phyloP scores from a whole-genome alignment of 148 eudicot genomes.

The Pharnaceum exiguum region DNA sequence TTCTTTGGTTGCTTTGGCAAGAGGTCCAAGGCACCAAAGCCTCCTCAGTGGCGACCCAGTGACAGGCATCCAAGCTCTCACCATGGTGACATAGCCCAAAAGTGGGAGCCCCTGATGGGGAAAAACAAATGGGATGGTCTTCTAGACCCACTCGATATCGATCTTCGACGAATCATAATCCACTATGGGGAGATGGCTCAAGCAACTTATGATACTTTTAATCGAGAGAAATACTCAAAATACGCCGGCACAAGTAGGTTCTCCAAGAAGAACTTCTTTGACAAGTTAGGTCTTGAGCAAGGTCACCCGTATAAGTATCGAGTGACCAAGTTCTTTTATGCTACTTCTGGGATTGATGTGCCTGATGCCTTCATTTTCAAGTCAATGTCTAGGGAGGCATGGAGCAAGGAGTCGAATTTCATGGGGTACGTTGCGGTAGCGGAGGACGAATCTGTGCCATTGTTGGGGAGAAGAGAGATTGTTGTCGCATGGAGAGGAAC shows the following conservation, averaged over 20 bases:
- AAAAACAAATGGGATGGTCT: constrained; percentile 54
- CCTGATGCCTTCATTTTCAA: constrained; percentile 57
- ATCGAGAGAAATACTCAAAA: constrained; percentile 39
- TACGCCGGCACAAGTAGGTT: constrained; percentile 25
- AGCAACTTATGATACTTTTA: constrained; percentile 61
- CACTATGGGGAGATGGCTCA: constrained; percentile 78
- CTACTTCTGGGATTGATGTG: constrained; percentile 54
- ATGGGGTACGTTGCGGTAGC: constrained; percentile 80
- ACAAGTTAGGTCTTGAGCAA: constrained; percentile 24
- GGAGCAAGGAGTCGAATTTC: constrained; percentile 79
- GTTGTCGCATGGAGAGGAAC: constrained; percentile 82
- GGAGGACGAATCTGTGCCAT: constrained; percentile 43
- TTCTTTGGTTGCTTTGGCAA: too few relatives aligned
- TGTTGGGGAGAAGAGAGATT: constrained; percentile 68
- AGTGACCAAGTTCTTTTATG: constrained; percentile 66
- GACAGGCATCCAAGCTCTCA: background rate
- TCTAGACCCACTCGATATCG: constrained; percentile 54
- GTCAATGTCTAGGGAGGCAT: constrained; percentile 67
- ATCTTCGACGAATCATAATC: constrained; percentile 58
- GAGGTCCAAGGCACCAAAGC: too few relatives aligned
- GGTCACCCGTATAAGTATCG: constrained; percentile 46
- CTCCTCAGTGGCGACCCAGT: too few relatives aligned
- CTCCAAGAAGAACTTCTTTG: constrained; percentile 19
- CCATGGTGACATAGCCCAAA: constrained; percentile 29
- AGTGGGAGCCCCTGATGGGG: constrained; percentile 66